Base-by-base conservation (phyloP, 2,329 filamentous ascomycete species). In the Stachybotrys chlorohalonatus region DNA sequence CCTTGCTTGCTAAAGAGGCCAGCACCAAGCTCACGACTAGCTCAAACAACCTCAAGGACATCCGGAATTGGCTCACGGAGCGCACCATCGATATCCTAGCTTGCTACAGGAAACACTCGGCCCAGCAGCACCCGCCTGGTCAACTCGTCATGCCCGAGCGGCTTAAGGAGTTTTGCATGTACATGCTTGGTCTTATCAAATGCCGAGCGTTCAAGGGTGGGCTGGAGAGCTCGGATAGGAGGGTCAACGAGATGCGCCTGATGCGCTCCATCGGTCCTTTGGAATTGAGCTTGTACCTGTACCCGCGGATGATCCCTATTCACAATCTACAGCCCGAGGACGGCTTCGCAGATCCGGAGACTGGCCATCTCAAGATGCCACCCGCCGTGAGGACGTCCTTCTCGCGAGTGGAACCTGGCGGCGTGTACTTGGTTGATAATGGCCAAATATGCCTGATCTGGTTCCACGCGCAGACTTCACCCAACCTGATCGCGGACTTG, bases 91-190 rank as follows among this genome's bases (percentile, higher is more conserved):
- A 97, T 65, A 88, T 97, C 53, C 82, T 97, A 56, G 88, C 92
- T 31, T 87, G 86, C 54, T 97, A 99, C 71, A 85, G 94, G 61
- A 97, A 95, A 74, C 87, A 96, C 71, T 94, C 94, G 63, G 88
- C 90, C 6, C 76, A 83, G 2, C 89, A 89, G 55, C 90, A 95
- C 65, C 93, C 94, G 8, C 89, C 92, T 1, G 90, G 91, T 6
- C 92, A 99, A 70, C 82, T 99, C 32, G 91, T 99, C 32, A 84
- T 99, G 72, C 94, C 94, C 0, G 94, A 99, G 73, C 89, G 93
- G 61, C 81, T 99, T 32, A 97, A 97, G 68, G 94, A 99, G 68
- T 92, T 96, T 64, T 85, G 88, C 64, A 97, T 99, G 91, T 97
- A 94, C 70, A 89, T 95, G 73, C 84, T 99, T 9, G 87, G 89